A percentile compares a stretch with the other conserved stretches of the same genome.
Evolutionary conservation across 371 early-diverging fungal genomes (phyloP).

Genomic region (Actinomucor elegans): DNA sequence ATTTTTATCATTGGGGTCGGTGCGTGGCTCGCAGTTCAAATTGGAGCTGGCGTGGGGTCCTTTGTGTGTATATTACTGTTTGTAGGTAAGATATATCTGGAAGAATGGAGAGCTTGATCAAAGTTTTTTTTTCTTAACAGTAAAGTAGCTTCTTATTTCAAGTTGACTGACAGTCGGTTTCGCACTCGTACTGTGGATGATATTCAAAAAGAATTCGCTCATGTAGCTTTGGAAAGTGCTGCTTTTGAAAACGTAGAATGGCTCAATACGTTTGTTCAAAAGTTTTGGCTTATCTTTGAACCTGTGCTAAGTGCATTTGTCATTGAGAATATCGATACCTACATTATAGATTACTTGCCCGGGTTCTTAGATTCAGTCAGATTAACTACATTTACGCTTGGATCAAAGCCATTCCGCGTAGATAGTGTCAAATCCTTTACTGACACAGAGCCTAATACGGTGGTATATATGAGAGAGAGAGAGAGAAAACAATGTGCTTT

Average conservation of each 20-base stretch:
- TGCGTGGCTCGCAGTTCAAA: constrained; percentile 30
- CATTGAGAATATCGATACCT: constrained; percentile 69
- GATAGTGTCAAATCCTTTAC: constrained; percentile 82
- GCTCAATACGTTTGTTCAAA: constrained; percentile 86
- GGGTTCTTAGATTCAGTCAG: constrained; percentile 87
- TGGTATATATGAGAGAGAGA: too few relatives aligned
- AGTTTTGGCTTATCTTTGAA: constrained; percentile 96
- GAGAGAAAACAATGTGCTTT: too few relatives aligned
- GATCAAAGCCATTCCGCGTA: constrained; percentile 92
- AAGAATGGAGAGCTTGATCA: too few relatives aligned
- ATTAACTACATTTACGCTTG: constrained; percentile 94
- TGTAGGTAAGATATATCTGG: constrained; percentile 41
- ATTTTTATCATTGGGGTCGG: constrained; percentile 34
- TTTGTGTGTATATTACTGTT: constrained; percentile 42
- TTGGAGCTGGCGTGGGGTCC: constrained; percentile 44
- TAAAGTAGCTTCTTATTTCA: constrained; percentile 74
- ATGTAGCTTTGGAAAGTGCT: constrained; percentile 40
- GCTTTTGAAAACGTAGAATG: constrained; percentile 91
- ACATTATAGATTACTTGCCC: constrained; percentile 80
- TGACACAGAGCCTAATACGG: constrained; percentile 75
- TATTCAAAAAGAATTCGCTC: constrained; percentile 60
- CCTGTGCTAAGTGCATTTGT: constrained; percentile 83
- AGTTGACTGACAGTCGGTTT: constrained; percentile 63
- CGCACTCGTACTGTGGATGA: constrained; percentile 66
- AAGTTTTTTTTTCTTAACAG: too few relatives aligned